phyloP scores from a whole-genome alignment of 1,284 basidiomycete species.

The Leccinum subspadiceum region DNA sequence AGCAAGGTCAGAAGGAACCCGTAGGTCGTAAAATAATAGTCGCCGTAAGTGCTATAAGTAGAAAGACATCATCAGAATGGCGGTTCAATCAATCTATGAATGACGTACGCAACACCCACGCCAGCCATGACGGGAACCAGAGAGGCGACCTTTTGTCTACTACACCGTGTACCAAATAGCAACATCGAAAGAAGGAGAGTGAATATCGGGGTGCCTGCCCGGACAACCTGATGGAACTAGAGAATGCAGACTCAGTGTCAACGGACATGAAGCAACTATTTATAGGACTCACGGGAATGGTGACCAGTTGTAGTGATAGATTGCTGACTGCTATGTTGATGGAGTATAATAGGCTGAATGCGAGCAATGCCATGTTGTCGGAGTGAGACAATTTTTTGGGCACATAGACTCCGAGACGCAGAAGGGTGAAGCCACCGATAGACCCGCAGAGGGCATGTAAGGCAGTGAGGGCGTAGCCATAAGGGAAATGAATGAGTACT shows the following conservation, averaged over 20 bases:
- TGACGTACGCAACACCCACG: constrained; percentile 86
- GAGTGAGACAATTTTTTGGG: constrained; percentile 55
- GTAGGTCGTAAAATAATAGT: constrained; percentile 82
- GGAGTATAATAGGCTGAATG: constrained; percentile 87
- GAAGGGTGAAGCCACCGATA: constrained; percentile 73
- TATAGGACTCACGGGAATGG: constrained; percentile 72
- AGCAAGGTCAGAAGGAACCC: constrained; percentile 84
- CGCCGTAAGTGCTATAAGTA: constrained; percentile 74
- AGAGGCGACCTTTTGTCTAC: constrained; percentile 62
- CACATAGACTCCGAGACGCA: constrained; percentile 58
- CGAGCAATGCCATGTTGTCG: constrained; percentile 65
- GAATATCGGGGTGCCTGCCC: constrained; percentile 90
- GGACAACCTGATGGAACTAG: constrained; percentile 93
- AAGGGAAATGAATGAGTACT: constrained; percentile 86
- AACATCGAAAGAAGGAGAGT: constrained; percentile 74
- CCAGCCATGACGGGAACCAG: constrained; percentile 88
- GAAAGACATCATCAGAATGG: neutral
- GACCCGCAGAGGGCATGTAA: constrained; percentile 82
- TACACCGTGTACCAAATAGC: constrained; percentile 53
- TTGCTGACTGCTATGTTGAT: constrained; percentile 94
- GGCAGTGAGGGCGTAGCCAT: constrained; percentile 88
- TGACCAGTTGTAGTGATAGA: constrained; percentile 82
- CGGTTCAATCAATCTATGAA: neutral
- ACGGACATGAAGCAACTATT: neutral
- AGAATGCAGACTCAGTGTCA: neutral